phyloP scores from a whole-genome alignment of 805 yeast genomes.

The Saccharomyces eubayanus region DNA sequence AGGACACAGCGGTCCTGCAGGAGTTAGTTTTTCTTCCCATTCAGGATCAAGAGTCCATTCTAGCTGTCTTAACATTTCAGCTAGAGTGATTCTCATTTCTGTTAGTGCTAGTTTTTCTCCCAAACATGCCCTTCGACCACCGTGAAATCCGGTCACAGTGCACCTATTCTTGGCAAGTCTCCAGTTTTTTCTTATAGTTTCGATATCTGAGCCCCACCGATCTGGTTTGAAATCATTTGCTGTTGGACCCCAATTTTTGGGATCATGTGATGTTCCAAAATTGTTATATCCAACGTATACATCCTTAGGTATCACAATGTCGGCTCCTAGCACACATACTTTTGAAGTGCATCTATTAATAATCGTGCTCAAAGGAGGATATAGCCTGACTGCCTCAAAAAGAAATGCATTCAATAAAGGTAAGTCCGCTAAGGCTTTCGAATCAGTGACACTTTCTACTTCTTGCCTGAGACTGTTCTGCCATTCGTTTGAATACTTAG shows the following conservation, averaged over 20 bases:
- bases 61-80: slow-evolving; percentile 32
- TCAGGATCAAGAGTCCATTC: slow-evolving; percentile 32
- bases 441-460: slow-evolving; percentile 20
- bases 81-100: slow-evolving; percentile 36
- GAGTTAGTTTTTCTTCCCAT: slow-evolving; percentile 45
- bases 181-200: slow-evolving; percentile 35
- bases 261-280: slow-evolving; percentile 42
- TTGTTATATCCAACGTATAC: slow-evolving; percentile 50
- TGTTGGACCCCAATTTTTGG: slow-evolving; percentile 37
- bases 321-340: slow-evolving; percentile 33
- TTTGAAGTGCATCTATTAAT: slow-evolving; percentile 41
- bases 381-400: slow-evolving; percentile 46
- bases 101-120: slow-evolving; percentile 51
- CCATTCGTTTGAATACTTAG: slow-evolving; percentile 33
- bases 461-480: slow-evolving; percentile 46
- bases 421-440: slow-evolving; percentile 42
- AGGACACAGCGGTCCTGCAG: slow-evolving; percentile 54
- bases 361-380: slow-evolving; percentile 51
- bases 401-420: slow-evolving; percentile 55
- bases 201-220: slow-evolving; percentile 43
- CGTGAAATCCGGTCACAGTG: slow-evolving; percentile 47
- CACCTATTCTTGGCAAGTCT: slow-evolving; percentile 38
- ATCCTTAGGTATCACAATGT: slow-evolving; percentile 41
- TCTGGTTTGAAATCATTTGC: slow-evolving; percentile 39
- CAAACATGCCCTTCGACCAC: slow-evolving; percentile 50